Evolutionary conservation across 2,329 filamentous ascomycete species (phyloP), one percentile per base, ranked within the genome.

Genomic region (Claviceps pazoutovae): DNA sequence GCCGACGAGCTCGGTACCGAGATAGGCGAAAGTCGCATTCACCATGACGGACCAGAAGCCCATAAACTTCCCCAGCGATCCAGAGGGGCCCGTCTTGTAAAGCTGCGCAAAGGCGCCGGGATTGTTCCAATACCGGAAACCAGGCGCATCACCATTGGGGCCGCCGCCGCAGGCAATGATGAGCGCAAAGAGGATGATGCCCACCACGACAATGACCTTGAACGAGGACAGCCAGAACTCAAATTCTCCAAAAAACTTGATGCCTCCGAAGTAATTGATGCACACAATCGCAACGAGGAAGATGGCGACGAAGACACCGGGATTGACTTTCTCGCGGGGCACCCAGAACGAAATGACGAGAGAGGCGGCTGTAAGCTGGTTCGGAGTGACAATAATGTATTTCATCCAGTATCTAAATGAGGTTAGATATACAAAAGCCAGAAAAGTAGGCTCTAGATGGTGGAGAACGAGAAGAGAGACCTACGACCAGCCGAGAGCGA

Each of bases 341-440:
- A 87, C 69, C 88, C 88, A 94, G 60, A 82, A 89, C 58, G 84
- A 80, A 53, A 94, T 84, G 53, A 91, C 84, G 39, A 94, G 68
- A 5, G 86, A 79, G n/a, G 78, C 80, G 30, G 88, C 88, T 1
- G 87, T 93, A 41, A 94, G 71, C 64, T 94, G 87, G 62, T 93
- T 93, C 1, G 88, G 87, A 1, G 86, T 89, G 48, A 86, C 78
- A 60, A 94, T 90, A 64, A 93, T 86, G 65, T 93, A 93, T 79
- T 90, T 77, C 68, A 82, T 77, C 77, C 80, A 86, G 58, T 76
- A 76, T 43, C 73, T 74, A 30, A 4, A 3, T 30, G 30, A 30
- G 30, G 30, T 30, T 30, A 30, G 30, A 30, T 30, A 11, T 0
- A 30, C 2, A 11, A 4, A 30, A 30, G 30, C 30, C 3, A 21